Base-by-base conservation (phyloP, 805 yeast genomes). In the Candida anglica region DNA sequence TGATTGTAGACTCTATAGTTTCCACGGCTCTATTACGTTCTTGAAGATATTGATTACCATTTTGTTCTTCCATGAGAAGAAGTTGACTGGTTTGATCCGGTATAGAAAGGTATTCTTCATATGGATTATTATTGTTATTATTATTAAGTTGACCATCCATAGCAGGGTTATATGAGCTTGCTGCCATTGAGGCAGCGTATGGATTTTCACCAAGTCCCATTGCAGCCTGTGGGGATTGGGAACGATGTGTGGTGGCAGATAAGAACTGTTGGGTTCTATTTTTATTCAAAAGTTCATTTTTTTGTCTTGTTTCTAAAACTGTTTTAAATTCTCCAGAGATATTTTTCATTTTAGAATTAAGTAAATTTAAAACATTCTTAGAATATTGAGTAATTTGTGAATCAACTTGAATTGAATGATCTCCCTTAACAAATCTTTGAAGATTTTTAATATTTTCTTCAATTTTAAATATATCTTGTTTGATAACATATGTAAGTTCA, bases 1-100 rank as follows among this genome's bases (percentile, higher is more conserved):
- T 91, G 41, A 93, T 93, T 0, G 98, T 93, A n/a, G 87, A 75
- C 56, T 93, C 98, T 32, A 93, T 93, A 0, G 97, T 86, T 53
- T 91, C 98, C 33, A 93, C 96, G 0, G 98, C 98, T 29, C 80
- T 58, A 48, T 80, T 81, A 50, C 98, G 73, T 46, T 84, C 93
- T 49, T 81, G 91, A 36, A 89, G 64, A 53, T 93, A 93, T 39
- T 69, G 73, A 26, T 66, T 63, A 43, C 77, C 79, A 47, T 87
- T 95, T 57, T 89, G 96, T 49, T 91, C 97, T 50, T 88, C 69
- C 57, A 89, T 62, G 50, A 86, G 68, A 47, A 87, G 58, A 46
- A 85, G 81, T 48, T 88, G 95, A 38, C 63, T 57, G 24, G 91
- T 84, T 52, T 87, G 96, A 51, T 81, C 79, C 1, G 97, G 96